These are phyloP conservation scores for Sphenostylis stenocarpa DNA, from an alignment of 306 rosid genomes.

Conservation along the genomic window DNA sequence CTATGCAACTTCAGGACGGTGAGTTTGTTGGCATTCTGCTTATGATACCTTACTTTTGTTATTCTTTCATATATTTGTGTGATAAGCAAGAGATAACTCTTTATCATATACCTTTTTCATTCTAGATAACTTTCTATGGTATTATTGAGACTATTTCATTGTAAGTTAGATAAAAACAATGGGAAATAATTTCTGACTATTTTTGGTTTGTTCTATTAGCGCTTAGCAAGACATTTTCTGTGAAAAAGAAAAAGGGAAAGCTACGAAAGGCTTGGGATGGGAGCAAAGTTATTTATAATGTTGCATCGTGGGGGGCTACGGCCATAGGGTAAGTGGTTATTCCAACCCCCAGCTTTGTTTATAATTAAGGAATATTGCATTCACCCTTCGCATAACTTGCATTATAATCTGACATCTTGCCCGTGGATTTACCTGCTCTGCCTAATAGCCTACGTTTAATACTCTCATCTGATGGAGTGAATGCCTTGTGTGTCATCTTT, in stretches of 20 bases:
- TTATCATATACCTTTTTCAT: background rate
- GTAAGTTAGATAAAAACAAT: background rate
- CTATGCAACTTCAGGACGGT: constrained; percentile 84
- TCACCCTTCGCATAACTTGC: background rate
- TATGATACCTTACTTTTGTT: background rate
- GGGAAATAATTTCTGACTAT: constrained; percentile 38
- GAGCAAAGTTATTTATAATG: constrained; percentile 85
- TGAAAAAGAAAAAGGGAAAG: constrained; percentile 82
- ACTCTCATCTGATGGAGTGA: constrained; percentile 1
- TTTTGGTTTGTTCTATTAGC: constrained; percentile 45
- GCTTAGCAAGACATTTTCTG: constrained; percentile 79
- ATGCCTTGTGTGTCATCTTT: constrained; percentile 1
- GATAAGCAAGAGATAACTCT: constrained; percentile 13
- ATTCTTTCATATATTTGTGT: background rate
- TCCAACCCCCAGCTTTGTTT: background rate
- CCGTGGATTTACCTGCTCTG: background rate
- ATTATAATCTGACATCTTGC: background rate
- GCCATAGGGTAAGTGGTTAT: constrained; percentile 67
- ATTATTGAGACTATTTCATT: constrained; percentile 7
- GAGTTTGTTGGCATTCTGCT: constrained; percentile 31
- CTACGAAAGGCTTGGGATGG: constrained; percentile 93
- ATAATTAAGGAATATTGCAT: background rate
- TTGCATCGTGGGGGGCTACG: constrained; percentile 98
- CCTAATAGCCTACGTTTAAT: background rate
- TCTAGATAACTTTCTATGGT: background rate